These are phyloP conservation scores for Viola pubescens DNA, from an alignment of 441 rosid genomes.

Conservation along the genomic window DNA sequence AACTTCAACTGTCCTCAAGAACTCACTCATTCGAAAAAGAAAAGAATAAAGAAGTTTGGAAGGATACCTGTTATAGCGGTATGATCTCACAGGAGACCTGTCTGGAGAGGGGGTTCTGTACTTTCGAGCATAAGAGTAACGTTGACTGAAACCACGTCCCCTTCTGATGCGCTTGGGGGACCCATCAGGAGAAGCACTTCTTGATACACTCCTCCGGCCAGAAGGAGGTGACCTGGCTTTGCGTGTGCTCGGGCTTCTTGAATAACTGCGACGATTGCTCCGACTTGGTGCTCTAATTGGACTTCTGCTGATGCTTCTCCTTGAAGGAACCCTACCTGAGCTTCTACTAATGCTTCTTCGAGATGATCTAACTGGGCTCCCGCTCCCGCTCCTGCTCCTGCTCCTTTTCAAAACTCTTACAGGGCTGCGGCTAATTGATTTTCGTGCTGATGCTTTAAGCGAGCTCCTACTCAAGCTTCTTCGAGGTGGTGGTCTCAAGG, in stretches of 20 bases:
- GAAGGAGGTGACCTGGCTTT: constrained; percentile 54
- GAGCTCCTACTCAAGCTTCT: constrained; percentile 70
- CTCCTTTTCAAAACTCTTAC: constrained; percentile 24
- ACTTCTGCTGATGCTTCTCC: constrained; percentile 61
- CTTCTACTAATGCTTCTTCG: constrained; percentile 61
- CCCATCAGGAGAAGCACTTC: constrained; percentile 71
- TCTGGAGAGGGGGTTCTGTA: constrained; percentile 85
- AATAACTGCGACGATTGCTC: constrained; percentile 44
- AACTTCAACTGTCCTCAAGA: background rate
- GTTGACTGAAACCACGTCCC: constrained; percentile 90
- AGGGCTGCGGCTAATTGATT: constrained; percentile 22
- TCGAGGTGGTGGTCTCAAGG: constrained; percentile 34
- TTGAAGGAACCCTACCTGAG: constrained; percentile 43
- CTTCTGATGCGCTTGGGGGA: constrained; percentile 79
- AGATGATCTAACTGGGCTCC: constrained; percentile 39
- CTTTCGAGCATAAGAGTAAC: constrained; percentile 81
- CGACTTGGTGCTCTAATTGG: constrained; percentile 48
- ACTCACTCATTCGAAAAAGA: background rate
- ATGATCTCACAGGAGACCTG: constrained; percentile 67
- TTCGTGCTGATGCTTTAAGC: constrained; percentile 38
- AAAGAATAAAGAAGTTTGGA: background rate
- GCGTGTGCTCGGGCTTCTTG: constrained; percentile 45
- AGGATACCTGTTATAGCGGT: constrained; percentile 66
- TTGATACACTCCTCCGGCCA: constrained; percentile 64
- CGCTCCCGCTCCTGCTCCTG: constrained; percentile 33